Evolutionary conservation across 768 basidiomycete species (phyloP), one percentile per base, ranked within the genome.

Genomic region (Trametes cingulata): DNA sequence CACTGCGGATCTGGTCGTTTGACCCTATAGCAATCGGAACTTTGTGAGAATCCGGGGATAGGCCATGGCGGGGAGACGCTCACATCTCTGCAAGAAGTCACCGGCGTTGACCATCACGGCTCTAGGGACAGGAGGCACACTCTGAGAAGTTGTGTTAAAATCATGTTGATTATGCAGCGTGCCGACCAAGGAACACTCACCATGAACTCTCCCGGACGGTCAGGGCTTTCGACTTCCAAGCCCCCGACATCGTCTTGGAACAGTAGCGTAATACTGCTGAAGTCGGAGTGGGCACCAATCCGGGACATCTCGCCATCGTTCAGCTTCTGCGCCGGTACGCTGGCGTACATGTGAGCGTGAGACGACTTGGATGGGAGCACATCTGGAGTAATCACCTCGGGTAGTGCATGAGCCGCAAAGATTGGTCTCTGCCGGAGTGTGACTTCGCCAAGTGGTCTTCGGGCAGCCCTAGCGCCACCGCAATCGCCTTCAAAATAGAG

Each of bases 241-340:
- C 86, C 86, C 7, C 85, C 84, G 1, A 79, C 75, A 5, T 78
- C 74, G 62, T 86, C 84, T 70, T 86, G 85, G 51, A 85, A 76
- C 1, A 87, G 71, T 5, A 85, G 70, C 58, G 85, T 87, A 10
- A 85, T 71, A 1, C 76, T 81, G 8, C 80, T 77, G 61, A 80
- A 86, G 68, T 87, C 86, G 1, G 77, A 75, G 56, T 82, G 80
- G 2, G 76, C 77, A 4, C 77, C 78, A 24, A 83, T 78, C 12
- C 82, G 72, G 1, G 75, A 72, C 3, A 81, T 61, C 8, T 74
- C 65, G 6, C 78, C 71, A 15, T 73, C 67, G 39, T 72, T 64
- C 2, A 81, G 68, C 13, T 67, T 61, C 36, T 69, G 59, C 2
- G 69, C 65, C 0, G 74, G 64, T 9, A 80, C 72, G 20, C 76